phyloP scores from a whole-genome alignment of 2,329 filamentous ascomycete genomes.

The Fusarium vanettenii region DNA sequence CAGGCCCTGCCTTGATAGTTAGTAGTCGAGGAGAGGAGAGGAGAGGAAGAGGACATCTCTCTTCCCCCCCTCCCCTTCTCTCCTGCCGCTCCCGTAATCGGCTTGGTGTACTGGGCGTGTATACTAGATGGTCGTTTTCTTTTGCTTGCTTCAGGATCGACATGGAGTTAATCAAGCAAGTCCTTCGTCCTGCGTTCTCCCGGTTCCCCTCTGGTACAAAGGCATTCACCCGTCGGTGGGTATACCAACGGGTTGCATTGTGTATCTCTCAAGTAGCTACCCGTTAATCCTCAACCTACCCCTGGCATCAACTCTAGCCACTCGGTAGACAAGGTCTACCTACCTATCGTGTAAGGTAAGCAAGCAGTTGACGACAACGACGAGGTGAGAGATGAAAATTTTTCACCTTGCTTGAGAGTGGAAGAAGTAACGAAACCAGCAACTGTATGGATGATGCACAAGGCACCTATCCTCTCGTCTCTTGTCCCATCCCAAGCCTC shows the following conservation, averaged over 20 bases:
- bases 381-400: neutral
- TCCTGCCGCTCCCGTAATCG: neutral
- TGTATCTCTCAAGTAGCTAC: neutral
- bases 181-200: neutral
- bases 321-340: neutral
- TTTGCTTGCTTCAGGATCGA: neutral
- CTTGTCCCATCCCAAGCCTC: neutral
- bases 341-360: neutral
- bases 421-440: neutral
- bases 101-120: neutral
- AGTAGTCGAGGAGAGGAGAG: neutral
- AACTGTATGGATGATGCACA: neutral
- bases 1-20: neutral
- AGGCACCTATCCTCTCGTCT: neutral
- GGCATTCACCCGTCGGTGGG: neutral
- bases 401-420: neutral
- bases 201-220: neutral
- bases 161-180: neutral
- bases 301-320: neutral
- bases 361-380: neutral
- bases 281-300: neutral
- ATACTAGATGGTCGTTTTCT: neutral
- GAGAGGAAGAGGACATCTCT: neutral
- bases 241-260: neutral
- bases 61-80: neutral